Evolutionary conservation across 352 stramenopile genomes (phyloP), one percentile per base, ranked within the genome.

Genomic region (Phytophthora colocasiae): DNA sequence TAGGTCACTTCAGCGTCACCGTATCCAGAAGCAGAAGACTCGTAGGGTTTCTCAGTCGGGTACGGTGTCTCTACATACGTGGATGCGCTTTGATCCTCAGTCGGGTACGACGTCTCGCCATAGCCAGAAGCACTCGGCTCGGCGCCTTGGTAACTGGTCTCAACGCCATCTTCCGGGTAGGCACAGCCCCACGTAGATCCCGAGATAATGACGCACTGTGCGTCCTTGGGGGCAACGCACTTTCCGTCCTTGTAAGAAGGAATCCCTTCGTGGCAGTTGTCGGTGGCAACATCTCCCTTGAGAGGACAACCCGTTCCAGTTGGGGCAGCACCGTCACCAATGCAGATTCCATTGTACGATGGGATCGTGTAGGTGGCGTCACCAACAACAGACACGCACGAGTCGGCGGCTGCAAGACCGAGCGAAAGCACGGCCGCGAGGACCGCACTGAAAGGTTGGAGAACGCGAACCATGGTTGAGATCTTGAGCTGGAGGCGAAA

Each of bases 361-460:
- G 66, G 43, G 44, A 72, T 69, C 27, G 45, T 55, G 62, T 84
- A 84, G 5, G 70, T 80, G 22, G 76, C 76, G 44, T 84, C 73
- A 19, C 69, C 66, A 6, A 74, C 73, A 9, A 84, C 70, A 14
- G 69, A 80, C n/a, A 84, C 73, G 44, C 40, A 6, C 31, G 29
- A 56, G 31, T 67, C 48, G 0, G 69, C 69, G 29, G 67, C 29
- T 11, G 29, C 63, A 46, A 62, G 39, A 31, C 48, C 34, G 36
- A 75, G 48, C 10, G 57, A 66, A 32, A 71, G 48, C 32, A 47
- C 50, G 24, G 50, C 19, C 26, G 67, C 67, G 40, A 75, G 4
- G 40, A 62, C 50, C 8, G 56, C 24, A 6, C 47, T 62, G 51
- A 75, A 63, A 61, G 67, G 67, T 32, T 69, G 54, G 8, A 71